Base-by-base conservation (phyloP, 2,329 filamentous ascomycete genomes). In the Daldinia sp. region DNA sequence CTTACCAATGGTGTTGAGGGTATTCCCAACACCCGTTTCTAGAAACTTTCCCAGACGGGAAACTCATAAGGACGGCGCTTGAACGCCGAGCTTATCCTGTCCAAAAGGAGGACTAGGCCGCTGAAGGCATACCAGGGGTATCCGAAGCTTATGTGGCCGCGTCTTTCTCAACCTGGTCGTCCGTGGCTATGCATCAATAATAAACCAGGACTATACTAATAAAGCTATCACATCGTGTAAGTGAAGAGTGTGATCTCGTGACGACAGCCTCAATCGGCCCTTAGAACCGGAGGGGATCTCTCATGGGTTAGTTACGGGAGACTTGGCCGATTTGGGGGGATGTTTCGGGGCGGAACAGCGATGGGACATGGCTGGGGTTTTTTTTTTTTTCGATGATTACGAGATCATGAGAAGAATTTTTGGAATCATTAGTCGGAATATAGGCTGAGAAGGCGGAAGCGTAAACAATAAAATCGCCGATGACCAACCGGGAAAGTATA, bases 361-460 rank as follows among this genome's bases (percentile, higher is more conserved):
- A 65, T 42, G 56, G 37, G 59, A 60, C 42, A 10, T 20, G 5
- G 51, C n/a, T 60, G 54, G 46, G 28, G 20, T 23, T 23, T 4
- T n/a, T n/a, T n/a, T n/a, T n/a, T n/a, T n/a, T n/a, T 33, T 60
- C 30, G 42, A 42, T 56, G 60, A 56, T 63, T 68, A 63, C 61
- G 48, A 65, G 55, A 60, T 18, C 48, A 60, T 64, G 55, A 63
- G 60, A 51, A 66, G 60, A 51, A 53, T 65, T 60, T 69, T 65
- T 68, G 60, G 66, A 69, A 65, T 46, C 60, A 66, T 3, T 30
- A 70, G 41, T 65, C 59, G 62, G 71, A 72, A 75, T 74, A 75
- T 76, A 76, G 74, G 72, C 74, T 76, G 73, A 74, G 74, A 70
- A 62, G 57, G 48, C 68, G 67, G 64, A 68, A 72, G 62, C 64